phyloP scores from a whole-genome alignment of 306 rosid genomes.

The Prinsepia uniflora region DNA sequence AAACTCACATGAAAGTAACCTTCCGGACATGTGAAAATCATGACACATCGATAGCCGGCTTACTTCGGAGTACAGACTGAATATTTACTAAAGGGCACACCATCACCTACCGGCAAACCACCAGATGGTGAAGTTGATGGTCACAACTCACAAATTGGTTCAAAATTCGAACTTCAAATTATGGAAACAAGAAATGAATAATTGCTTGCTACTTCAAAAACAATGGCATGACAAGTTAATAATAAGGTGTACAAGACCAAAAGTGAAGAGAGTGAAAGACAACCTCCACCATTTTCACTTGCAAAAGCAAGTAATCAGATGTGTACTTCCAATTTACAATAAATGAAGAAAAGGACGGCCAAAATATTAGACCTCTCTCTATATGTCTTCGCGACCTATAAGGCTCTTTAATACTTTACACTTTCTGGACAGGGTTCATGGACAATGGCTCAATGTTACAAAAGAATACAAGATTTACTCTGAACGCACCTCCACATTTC shows the following conservation, averaged over 20 bases:
- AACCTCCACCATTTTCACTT: not conserved
- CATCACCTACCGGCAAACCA: not conserved
- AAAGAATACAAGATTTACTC: constrained; percentile 32
- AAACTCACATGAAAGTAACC: too few species aligned
- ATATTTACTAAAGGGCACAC: not conserved
- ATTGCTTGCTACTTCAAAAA: not conserved
- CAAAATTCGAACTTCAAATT: not conserved
- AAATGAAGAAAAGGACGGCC: constrained; percentile 2
- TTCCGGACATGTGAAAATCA: too few species aligned
- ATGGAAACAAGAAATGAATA: not conserved
- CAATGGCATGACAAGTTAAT: not conserved
- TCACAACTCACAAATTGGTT: not conserved
- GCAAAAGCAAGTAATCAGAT: not conserved
- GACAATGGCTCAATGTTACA: constrained; percentile 16
- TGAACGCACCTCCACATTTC: constrained; percentile 28
- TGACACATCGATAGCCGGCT: too few species aligned
- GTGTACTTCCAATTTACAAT: constrained; percentile 4
- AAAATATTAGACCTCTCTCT: constrained; percentile 7
- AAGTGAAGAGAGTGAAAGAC: not conserved
- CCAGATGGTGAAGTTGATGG: not conserved
- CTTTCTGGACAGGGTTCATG: constrained; percentile 26
- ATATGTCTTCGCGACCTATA: constrained; percentile 21
- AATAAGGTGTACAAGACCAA: not conserved
- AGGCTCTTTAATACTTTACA: constrained; percentile 37
- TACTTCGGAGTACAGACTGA: not conserved